Percentiles rank a stretch among this genome's conserved stretches.
These are phyloP conservation scores for Irpex sp. DNA, from an alignment of 1,284 basidiomycete species.

Conservation along the genomic window DNA sequence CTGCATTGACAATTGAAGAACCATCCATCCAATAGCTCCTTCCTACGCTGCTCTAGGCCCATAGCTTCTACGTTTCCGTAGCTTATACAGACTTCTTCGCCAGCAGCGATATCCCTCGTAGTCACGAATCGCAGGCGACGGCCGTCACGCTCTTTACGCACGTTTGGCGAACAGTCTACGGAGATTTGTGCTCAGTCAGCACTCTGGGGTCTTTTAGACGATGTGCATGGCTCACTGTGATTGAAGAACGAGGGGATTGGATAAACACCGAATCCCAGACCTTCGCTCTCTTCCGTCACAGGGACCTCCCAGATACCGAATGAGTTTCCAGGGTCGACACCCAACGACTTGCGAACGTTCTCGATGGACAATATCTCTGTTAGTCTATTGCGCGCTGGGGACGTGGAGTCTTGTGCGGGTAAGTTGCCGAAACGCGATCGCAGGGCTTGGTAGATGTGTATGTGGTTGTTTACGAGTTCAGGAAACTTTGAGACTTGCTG, in stretches of 20 bases:
- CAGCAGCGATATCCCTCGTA: constrained; percentile 22
- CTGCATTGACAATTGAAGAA: constrained; percentile 28
- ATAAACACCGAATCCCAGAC: constrained; percentile 64
- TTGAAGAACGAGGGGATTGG: constrained; percentile 62
- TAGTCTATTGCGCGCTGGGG: constrained; percentile 19
- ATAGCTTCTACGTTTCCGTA: constrained; percentile 29
- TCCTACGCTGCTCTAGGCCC: constrained; percentile 20
- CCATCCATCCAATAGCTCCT: constrained; percentile 28
- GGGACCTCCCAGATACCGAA: constrained; percentile 63
- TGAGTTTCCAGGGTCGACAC: constrained; percentile 61
- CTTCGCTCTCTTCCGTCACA: constrained; percentile 46
- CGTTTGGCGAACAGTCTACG: constrained; percentile 56
- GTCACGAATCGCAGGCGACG: constrained; percentile 49
- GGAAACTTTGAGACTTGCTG: constrained; percentile 24
- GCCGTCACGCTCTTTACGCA: constrained; percentile 47
- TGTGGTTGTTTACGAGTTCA: constrained; percentile 27
- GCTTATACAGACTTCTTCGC: constrained; percentile 30
- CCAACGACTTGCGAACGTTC: constrained; percentile 46
- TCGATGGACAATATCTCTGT: constrained; percentile 36
- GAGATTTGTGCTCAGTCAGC: neutral
- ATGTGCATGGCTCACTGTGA: constrained; percentile 42
- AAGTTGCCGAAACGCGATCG: constrained; percentile 19
- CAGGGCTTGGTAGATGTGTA: constrained; percentile 25
- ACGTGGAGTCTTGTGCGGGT: neutral
- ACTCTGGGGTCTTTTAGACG: constrained; percentile 13